Percentiles rank a stretch among this genome's conserved stretches.
phyloP scores from a whole-genome alignment of 805 yeast species.

The Candida vaughaniae region DNA sequence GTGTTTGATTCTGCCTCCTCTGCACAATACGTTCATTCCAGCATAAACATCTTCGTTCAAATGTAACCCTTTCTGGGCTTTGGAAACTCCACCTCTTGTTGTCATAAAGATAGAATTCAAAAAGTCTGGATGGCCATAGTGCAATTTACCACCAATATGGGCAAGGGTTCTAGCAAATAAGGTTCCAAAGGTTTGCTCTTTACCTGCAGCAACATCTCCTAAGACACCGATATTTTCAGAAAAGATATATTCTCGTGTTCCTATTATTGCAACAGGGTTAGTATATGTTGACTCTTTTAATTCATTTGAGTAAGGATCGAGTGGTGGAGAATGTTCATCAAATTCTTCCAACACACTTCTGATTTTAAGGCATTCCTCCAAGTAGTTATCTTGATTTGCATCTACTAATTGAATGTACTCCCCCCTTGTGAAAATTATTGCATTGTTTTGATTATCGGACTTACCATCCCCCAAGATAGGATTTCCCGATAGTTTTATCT shows the following conservation, averaged over 20 bases:
- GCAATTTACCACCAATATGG: conserved; percentile 82
- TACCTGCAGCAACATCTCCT: conserved; percentile 90
- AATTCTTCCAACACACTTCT: conserved; percentile 81
- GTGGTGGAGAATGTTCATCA: conserved; percentile 63
- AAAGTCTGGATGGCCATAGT: conserved; percentile 89
- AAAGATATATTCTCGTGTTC: conserved; percentile 85
- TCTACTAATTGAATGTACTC: conserved; percentile 82
- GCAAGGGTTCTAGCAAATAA: conserved; percentile 80
- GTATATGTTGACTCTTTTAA: conserved; percentile 16
- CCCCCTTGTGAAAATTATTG: conserved; percentile 78
- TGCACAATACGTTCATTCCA: conserved; percentile 77
- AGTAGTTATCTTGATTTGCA: conserved; percentile 83
- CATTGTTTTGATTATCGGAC: conserved; percentile 83
- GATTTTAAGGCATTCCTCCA: conserved; percentile 82
- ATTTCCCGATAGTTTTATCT: conserved; percentile 77
- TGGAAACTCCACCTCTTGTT: conserved; percentile 85
- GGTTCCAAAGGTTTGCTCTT: conserved; percentile 87
- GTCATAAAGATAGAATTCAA: conserved; percentile 73
- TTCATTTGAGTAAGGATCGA: conserved; percentile 23
- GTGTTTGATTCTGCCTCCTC: conserved; percentile 88
- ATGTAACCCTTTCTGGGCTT: conserved; percentile 84
- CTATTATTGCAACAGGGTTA: conserved; percentile 76
- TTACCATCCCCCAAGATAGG: conserved; percentile 89
- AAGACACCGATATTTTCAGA: conserved; percentile 82
- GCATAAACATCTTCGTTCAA: conserved; percentile 87